Percentiles rank a stretch among this genome's conserved stretches.
These are phyloP conservation scores for Calonectria leucothoes DNA, from an alignment of 2,329 filamentous ascomycete genomes.

Conservation along the genomic window DNA sequence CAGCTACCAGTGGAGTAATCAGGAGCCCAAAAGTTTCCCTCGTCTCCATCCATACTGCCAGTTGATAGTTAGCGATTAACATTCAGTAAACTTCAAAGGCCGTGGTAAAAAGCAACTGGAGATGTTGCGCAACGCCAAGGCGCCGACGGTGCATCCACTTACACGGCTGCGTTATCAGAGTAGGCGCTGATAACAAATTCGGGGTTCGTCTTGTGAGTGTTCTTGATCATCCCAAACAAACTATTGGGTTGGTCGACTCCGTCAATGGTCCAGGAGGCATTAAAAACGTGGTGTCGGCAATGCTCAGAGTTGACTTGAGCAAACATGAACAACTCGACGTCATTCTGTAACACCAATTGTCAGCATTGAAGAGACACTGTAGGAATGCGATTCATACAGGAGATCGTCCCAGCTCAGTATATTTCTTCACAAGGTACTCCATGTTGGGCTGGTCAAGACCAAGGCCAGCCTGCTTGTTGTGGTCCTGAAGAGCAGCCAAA, in stretches of 20 bases:
- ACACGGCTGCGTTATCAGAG: conserved; percentile 96
- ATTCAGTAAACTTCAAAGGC: background rate
- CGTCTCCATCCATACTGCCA: conserved; percentile 50
- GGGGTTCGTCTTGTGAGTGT: conserved; percentile 88
- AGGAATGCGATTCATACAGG: conserved; percentile 56
- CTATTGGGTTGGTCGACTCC: conserved; percentile 82
- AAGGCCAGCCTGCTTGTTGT: conserved; percentile 86
- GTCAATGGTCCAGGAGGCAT: conserved; percentile 95
- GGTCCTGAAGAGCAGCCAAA: conserved; percentile 78
- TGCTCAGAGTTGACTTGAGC: conserved; percentile 99
- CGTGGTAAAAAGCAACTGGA: background rate
- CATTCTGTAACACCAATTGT: conserved; percentile 58
- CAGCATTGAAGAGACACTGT: conserved; percentile 29
- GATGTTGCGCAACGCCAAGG: background rate
- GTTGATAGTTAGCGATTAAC: conserved; percentile 8
- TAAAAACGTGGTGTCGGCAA: conserved; percentile 89
- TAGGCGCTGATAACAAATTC: conserved; percentile 93
- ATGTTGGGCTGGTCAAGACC: conserved; percentile 91
- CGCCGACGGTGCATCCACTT: conserved; percentile 21
- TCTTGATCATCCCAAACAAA: conserved; percentile 95
- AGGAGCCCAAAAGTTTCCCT: conserved; percentile 79
- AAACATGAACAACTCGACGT: conserved; percentile 99
- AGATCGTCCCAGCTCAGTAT: conserved; percentile 61
- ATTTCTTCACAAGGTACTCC: conserved; percentile 85
- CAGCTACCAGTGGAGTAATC: conserved; percentile 88